Percentiles rank a stretch among this genome's conserved stretches.
These are phyloP conservation scores for Kluyveromyces siamensis DNA, from an alignment of 805 yeast species.

Conservation along the genomic window DNA sequence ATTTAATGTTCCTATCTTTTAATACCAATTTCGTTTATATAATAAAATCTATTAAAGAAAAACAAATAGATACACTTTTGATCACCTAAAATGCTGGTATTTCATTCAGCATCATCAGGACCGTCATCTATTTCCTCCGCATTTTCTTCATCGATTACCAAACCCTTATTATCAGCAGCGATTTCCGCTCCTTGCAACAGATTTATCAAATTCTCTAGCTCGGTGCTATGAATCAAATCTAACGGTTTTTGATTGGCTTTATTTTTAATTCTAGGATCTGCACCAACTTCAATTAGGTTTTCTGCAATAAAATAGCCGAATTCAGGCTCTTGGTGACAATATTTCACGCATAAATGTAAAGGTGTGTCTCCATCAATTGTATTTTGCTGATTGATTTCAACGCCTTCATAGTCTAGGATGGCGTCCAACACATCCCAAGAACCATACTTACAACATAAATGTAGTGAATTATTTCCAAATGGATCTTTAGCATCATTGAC, in stretches of 20 bases:
- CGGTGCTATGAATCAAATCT: conserved; percentile 50
- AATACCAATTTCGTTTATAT: not conserved
- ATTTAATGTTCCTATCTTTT: not conserved
- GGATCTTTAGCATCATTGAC: conserved; percentile 69
- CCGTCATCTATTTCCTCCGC: conserved; percentile 31
- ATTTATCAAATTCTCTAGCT: conserved; percentile 48
- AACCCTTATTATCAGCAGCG: conserved; percentile 38
- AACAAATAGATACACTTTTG: not conserved
- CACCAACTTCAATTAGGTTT: conserved; percentile 83
- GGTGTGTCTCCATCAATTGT: conserved; percentile 77
- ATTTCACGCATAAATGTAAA: conserved; percentile 74
- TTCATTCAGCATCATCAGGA: conserved; percentile 11
- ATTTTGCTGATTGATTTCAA: conserved; percentile 78
- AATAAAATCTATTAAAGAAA: not conserved
- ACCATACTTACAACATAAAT: conserved; percentile 74
- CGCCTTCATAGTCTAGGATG: conserved; percentile 68
- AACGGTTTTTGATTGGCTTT: conserved; percentile 64
- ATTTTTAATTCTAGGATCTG: conserved; percentile 62
- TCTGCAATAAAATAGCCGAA: conserved; percentile 73
- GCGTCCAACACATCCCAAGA: conserved; percentile 78
- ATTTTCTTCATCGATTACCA: conserved; percentile 29
- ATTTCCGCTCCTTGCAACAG: conserved; percentile 76
- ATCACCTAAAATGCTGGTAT: no score
- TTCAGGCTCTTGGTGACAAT: conserved; percentile 71
- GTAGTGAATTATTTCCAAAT: conserved; percentile 72